Evolutionary conservation across 306 rosid species (phyloP), one percentile per base, ranked within the genome.

Genomic region (Canavalia ensiformis): DNA sequence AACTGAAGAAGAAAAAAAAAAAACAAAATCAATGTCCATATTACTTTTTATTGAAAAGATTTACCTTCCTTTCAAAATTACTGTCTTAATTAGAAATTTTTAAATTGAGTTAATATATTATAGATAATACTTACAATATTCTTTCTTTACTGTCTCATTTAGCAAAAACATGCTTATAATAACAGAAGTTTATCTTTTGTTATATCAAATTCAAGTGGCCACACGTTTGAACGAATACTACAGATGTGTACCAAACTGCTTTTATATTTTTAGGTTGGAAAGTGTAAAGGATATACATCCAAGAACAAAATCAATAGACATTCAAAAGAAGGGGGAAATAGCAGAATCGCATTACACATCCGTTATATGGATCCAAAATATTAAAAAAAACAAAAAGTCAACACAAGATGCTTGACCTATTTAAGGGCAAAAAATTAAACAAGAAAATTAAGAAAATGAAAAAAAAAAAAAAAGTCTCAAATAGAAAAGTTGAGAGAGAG

Each of bases 181-280:
- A 74, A 35, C 69, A 74, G 3, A 56, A 4, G 59, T 47, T 54
- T 25, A 55, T 57, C 44, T 74, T 58, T 58, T 59, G 18, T 18
- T 29, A 30, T 25, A 71, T 37, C 39, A 69, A 79, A 70, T 77
- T 77, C 45, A 7, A 54, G 77, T 13, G 39, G 37, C 42, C 65
- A 71, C 45, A 8, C 54, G 68, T 31, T 72, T 74, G n/a, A 81
- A 74, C 60, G 73, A 81, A 74, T 44, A 81, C 9, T 30, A 30
- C n/a, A 64, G 46, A 18, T 81, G 60, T 7, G 56, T 59, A 54
- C 50, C 76, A 44, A 51, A 72, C 56, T 37, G n/a, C 49, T 55
- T 47, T 63, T 25, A 13, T 49, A 47, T 9, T 33, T 71, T 8
- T 33, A 8, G 60, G 80, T n/a, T 75, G 66, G 18, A n/a, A 46